phyloP scores from a whole-genome alignment of 2,329 filamentous ascomycete species.

The Fusarium sp. region DNA sequence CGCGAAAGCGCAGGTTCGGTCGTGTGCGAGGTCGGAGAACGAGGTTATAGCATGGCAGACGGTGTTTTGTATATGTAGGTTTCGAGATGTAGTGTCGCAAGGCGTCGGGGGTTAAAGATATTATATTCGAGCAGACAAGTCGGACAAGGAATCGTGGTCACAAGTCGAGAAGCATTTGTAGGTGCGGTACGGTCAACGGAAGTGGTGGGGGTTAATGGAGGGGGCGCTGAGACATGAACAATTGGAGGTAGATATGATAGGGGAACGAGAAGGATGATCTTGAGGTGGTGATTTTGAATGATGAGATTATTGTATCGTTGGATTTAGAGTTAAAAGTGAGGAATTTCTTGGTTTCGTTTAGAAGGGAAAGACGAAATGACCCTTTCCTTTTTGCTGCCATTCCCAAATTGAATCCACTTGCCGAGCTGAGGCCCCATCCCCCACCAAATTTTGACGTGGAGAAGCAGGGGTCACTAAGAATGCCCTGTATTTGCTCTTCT shows the following conservation, averaged over 20 bases:
- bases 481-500: conserved; percentile 1
- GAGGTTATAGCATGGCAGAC: conserved; percentile 33
- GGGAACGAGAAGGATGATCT: neutral
- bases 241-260: neutral
- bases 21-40: conserved; percentile 2
- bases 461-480: conserved; percentile 26
- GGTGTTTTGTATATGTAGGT: neutral
- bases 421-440: conserved; percentile 16
- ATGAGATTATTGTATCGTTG: conserved; percentile 16
- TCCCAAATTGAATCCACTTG: conserved; percentile 30
- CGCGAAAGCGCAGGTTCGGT: conserved; percentile 23
- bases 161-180: conserved; percentile 21
- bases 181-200: conserved; percentile 25
- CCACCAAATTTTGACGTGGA: conserved; percentile 36
- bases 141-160: conserved; percentile 27
- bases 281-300: neutral
- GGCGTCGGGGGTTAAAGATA: neutral
- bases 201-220: conserved; percentile 33
- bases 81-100: neutral
- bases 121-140: conserved; percentile 11
- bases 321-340: conserved; percentile 1
- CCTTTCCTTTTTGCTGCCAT: neutral
- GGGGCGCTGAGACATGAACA: conserved; percentile 22
- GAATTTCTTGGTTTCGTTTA: conserved; percentile 24
- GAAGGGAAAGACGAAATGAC: conserved; percentile 19